Base-by-base conservation (phyloP, 305 asterid species). In the Caryopteris hybrid region DNA sequence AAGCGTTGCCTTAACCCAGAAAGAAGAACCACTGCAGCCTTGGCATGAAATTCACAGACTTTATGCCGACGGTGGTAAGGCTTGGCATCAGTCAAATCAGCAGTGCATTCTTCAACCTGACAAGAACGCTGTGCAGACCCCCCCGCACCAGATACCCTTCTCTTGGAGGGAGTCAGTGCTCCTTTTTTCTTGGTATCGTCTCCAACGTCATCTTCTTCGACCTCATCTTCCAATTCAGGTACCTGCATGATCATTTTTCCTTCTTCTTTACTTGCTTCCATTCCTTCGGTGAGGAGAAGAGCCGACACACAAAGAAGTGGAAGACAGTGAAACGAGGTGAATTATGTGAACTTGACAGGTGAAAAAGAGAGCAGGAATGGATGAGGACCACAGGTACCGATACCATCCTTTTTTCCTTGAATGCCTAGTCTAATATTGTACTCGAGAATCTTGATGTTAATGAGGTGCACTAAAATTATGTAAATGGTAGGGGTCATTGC, bases 21-120 rank as follows among this genome's bases (percentile, higher is more conserved):
- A 51, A 83, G 78, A 68, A 83, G 72, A 48, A 87, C 96, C 20
- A 76, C 84, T 0, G 86, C 75, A 38, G 96, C 88, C 87, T 91
- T 89, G 60, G 95, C 84, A 74, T 89, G 98, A 68, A 69, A 76
- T 61, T 78, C 89, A 21, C 96, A 89, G 53, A 87, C 96, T 76
- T 78, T 89, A 65, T 89, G 96, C 60, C 89, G 86, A 11, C 89
- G 95, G 65, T 91, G 84, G 74, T 89, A 89, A 17, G 82, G 80
- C 80, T 87, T 89, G 59, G 86, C 88, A 36, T 64, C 74, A 38
- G 80, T 71, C 92, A 89, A 61, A 48, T 85, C 82, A 18, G 87
- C 80, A 14, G 75, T 58, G 83, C 98, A 91, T 74, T 75, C 78
- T 31, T 87, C 87, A 5, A 84, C 86, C 75, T 91, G 97, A 69